Base-by-base conservation (phyloP, 129 eudicot genomes). In the Helichrysum umbraculigerum region DNA sequence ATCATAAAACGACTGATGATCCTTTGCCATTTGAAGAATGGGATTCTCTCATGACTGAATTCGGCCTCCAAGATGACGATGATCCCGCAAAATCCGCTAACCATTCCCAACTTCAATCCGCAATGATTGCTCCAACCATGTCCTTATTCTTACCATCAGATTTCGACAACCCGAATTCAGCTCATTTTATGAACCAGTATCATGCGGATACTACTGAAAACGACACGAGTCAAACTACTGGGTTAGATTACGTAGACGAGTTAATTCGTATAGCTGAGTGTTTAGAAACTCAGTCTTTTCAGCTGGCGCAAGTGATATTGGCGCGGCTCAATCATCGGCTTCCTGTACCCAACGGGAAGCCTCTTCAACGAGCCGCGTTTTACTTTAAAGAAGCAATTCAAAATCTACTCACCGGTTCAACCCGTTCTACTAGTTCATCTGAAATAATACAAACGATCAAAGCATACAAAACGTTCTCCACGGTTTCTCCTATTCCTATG, bases 351-450 rank as follows among this genome's bases (percentile, higher is more conserved):
- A 34, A 72, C 17, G 97, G 97, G 4, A 90, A 87, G 54, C 85
- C 97, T 0, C 86, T 87, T 61, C 98, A 93, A 22, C 76, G 98
- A 65, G 97, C 96, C 0, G 91, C 92, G 35, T 93, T 87, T 66
- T 93, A 90, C 83, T 93, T 90, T 85, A 93, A 93, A 79, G 98
- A 93, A 76, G 98, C 98, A 1, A 85, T 93, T 3, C 93, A 88
- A 60, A 68, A 83, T 33, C 82, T 90, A 1, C 81, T 86, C 66
- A 70, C 85, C 21, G 95, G 89, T 20, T 75, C 90, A 17, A 62
- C 81, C 68, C 82, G 81, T 56, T 58, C 77, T 16, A 63, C 83
- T 60, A 82, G 66, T 22, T 83, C 96, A 0, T 83, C 65, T 2
- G 92, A 90, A 6, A 76, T 90, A 3, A 86, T 93, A 4, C 97